These are phyloP conservation scores for Salix brachista DNA, from an alignment of 345 rosid genomes.

Conservation along the genomic window DNA sequence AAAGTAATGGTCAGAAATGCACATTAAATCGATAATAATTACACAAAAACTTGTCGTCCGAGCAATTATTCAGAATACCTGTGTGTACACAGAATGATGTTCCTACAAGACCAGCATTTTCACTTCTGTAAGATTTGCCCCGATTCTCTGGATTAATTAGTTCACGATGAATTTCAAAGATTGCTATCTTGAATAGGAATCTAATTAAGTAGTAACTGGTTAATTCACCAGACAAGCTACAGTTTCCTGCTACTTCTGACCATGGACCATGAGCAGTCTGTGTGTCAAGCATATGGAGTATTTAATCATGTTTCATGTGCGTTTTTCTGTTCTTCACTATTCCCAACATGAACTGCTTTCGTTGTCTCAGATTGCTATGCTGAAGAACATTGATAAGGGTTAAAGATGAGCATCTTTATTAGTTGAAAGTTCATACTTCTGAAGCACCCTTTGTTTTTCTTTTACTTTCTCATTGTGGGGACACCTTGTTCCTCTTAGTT, in stretches of 20 bases:
- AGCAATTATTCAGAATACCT: neutral
- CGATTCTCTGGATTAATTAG: neutral
- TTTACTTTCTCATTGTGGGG: neutral
- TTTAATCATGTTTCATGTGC: conserved; percentile 8
- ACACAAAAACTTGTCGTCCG: neutral
- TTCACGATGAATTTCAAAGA: neutral
- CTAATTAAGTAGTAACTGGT: neutral
- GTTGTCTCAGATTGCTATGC: conserved; percentile 1
- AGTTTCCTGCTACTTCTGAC: conserved; percentile 2
- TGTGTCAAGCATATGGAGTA: neutral
- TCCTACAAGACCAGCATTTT: neutral
- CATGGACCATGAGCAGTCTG: neutral
- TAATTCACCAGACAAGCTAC: neutral
- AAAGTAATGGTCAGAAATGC: neutral
- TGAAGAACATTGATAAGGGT: conserved; percentile 11
- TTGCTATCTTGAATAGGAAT: neutral
- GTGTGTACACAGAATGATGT: neutral
- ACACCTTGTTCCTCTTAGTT: neutral
- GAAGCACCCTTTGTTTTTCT: neutral
- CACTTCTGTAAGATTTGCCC: neutral
- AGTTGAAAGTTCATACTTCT: neutral
- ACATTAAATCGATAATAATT: neutral
- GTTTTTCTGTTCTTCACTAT: conserved; percentile 17
- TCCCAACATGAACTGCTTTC: conserved; percentile 14
- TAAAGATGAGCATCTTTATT: conserved; percentile 14